These are phyloP conservation scores for Globisporangium perplexum DNA, from an alignment of 352 stramenopile species.

Conservation along the genomic window DNA sequence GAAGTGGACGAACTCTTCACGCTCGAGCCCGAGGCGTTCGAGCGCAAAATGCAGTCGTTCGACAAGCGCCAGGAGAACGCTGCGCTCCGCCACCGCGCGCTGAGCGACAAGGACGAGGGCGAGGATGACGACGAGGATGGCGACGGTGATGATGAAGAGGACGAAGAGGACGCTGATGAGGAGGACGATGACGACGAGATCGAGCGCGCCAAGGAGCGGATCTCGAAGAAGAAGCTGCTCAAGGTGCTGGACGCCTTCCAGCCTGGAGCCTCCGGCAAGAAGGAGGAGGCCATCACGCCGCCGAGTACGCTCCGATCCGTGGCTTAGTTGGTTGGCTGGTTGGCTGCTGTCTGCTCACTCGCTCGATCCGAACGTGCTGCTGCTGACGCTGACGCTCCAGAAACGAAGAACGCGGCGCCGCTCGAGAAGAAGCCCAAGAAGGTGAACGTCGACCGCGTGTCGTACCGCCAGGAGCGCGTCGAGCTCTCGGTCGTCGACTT, in stretches of 20 bases:
- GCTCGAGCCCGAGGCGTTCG: conserved; percentile 54
- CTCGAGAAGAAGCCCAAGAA: conserved; percentile 71
- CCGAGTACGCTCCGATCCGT: conserved; percentile 7
- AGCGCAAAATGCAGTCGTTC: conserved; percentile 45
- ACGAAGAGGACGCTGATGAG: conserved; percentile 20
- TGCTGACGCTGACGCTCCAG: conserved; percentile 17
- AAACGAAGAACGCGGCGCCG: conserved; percentile 60
- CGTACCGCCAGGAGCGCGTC: conserved; percentile 68
- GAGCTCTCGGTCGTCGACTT: conserved; percentile 60
- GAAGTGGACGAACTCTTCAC: conserved; percentile 67
- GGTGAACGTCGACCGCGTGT: conserved; percentile 51
- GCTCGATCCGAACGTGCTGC: not conserved
- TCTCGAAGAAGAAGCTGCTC: conserved; percentile 63
- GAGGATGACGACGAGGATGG: conserved; percentile 5
- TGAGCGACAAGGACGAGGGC: not conserved
- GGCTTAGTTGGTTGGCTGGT: not conserved
- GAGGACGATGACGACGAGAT: conserved; percentile 30
- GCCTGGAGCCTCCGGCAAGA: conserved; percentile 33
- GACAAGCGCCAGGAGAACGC: conserved; percentile 34
- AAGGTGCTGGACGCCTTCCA: conserved; percentile 67
- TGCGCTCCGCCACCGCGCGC: not conserved
- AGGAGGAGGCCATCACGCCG: conserved; percentile 38
- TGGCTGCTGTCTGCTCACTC: not conserved
- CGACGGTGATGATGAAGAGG: conserved; percentile 10
- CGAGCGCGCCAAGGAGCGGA: conserved; percentile 59